Evolutionary conservation across 148 eudicot genomes (phyloP).

Genomic region (Camellia lanceoleosa): DNA sequence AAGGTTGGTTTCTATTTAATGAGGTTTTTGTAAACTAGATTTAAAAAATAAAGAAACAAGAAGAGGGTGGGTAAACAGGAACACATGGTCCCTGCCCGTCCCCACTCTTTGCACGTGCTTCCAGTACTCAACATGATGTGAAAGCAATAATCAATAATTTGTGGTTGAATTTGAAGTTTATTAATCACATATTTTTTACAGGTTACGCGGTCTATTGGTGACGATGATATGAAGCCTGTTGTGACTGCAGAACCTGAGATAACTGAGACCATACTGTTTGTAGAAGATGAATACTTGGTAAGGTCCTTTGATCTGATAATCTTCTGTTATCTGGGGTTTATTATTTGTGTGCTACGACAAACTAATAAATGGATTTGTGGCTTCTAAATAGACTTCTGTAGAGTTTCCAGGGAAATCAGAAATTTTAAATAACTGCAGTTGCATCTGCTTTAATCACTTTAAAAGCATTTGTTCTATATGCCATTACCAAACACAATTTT

Average conservation of each 20-base stretch:
- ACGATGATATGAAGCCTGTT: conserved; percentile 93
- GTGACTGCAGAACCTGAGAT: conserved; percentile 99
- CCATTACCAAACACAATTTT: background rate
- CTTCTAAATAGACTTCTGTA: background rate
- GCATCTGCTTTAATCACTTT: background rate
- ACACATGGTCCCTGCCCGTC: too few species aligned
- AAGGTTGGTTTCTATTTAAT: too few species aligned
- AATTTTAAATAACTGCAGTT: background rate
- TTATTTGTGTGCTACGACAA: background rate
- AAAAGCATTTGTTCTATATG: background rate
- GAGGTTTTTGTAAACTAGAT: too few species aligned
- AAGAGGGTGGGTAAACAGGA: too few species aligned
- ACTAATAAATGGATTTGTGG: background rate
- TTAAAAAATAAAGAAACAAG: too few species aligned
- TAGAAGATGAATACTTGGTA: conserved; percentile 86
- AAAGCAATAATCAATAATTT: background rate
- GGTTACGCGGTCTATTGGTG: conserved; percentile 98
- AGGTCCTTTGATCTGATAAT: conserved; percentile 16
- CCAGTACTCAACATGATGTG: background rate
- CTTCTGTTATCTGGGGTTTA: background rate
- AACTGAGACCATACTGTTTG: conserved; percentile 57
- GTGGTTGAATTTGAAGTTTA: background rate
- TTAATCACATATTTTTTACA: conserved; percentile 10
- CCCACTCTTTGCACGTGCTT: background rate
- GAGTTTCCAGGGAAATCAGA: background rate